These are phyloP conservation scores for Noccaea caerulescens DNA, from an alignment of 345 rosid species.

Conservation along the genomic window DNA sequence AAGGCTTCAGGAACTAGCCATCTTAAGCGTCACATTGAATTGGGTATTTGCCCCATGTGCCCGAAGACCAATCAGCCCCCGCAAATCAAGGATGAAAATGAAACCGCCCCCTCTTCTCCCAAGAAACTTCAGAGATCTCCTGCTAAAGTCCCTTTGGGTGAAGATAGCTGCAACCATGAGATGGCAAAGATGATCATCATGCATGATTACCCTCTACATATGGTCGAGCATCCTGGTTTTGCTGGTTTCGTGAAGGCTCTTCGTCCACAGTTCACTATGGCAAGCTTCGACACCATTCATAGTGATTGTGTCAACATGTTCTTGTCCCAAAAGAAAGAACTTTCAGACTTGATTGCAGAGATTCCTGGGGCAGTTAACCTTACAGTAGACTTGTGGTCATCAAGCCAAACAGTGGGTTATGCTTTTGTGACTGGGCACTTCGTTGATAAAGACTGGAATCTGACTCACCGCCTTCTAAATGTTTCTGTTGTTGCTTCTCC, in stretches of 20 bases:
- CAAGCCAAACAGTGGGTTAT: constrained; percentile 65
- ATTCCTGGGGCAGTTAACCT: constrained; percentile 75
- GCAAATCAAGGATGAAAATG: constrained; percentile 39
- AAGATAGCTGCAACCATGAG: constrained; percentile 67
- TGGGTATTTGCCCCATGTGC: constrained; percentile 72
- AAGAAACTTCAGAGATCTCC: constrained; percentile 57
- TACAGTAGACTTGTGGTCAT: constrained; percentile 73
- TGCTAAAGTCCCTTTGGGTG: constrained; percentile 52
- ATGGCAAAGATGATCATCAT: constrained; percentile 80
- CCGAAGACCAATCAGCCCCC: constrained; percentile 48
- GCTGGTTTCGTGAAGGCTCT: constrained; percentile 64
- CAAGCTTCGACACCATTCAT: constrained; percentile 62
- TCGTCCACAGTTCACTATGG: constrained; percentile 61
- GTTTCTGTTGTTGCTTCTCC: constrained; percentile 75
- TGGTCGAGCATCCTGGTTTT: constrained; percentile 83
- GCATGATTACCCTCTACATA: constrained; percentile 86
- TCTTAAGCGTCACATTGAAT: constrained; percentile 86
- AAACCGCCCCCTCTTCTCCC: constrained; percentile 51
- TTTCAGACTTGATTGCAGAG: constrained; percentile 62
- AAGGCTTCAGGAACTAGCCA: constrained; percentile 95
- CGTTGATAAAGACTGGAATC: constrained; percentile 73
- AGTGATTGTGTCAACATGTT: constrained; percentile 72
- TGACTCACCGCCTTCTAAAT: constrained; percentile 63
- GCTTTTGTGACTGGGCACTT: constrained; percentile 77
- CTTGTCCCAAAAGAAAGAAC: constrained; percentile 63